Percentiles rank a stretch among this genome's conserved stretches.
Evolutionary conservation across 2,329 filamentous ascomycete genomes (phyloP).

Genomic region (Monosporascus cannonballus): DNA sequence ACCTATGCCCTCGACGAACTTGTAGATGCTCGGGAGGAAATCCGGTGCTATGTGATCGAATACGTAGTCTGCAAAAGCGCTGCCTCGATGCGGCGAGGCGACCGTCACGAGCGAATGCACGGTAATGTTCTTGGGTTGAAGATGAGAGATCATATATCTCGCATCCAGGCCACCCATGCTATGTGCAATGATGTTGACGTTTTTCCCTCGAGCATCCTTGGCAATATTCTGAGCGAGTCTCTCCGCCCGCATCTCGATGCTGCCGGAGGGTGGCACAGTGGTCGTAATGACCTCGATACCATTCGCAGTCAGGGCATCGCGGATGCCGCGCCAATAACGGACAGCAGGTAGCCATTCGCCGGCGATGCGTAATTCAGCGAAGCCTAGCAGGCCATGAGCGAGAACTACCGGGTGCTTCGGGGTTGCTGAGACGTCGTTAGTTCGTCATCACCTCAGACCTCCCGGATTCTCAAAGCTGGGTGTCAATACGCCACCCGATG

Average conservation of each 20-base stretch:
- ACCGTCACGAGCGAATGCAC: slow-evolving; percentile 49
- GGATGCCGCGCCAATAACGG: slow-evolving; percentile 61
- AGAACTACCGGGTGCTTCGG: slow-evolving; percentile 59
- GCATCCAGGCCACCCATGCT: slow-evolving; percentile 62
- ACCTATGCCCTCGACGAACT: slow-evolving; percentile 42
- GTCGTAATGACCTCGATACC: slow-evolving; percentile 52
- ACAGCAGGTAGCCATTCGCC: slow-evolving; percentile 46
- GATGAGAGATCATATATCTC: slow-evolving; percentile 56
- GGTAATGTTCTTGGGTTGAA: slow-evolving; percentile 39
- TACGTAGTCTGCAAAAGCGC: slow-evolving; percentile 48
- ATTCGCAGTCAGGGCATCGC: slow-evolving; percentile 47
- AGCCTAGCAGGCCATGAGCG: slow-evolving; percentile 60
- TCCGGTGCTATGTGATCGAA: slow-evolving; percentile 40
- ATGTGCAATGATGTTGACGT: slow-evolving; percentile 73
- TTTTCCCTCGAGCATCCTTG: slow-evolving; percentile 36
- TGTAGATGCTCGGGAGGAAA: slow-evolving; percentile 49
- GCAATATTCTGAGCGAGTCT: slow-evolving; percentile 51
- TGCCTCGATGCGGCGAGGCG: slow-evolving; percentile 50
- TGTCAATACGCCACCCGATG: not conserved
- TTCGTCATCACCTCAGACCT: not conserved
- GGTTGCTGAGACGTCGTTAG: slow-evolving; percentile 33
- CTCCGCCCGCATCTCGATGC: slow-evolving; percentile 54
- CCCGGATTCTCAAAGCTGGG: not conserved
- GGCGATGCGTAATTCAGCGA: slow-evolving; percentile 49
- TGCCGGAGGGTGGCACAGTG: slow-evolving; percentile 55